Conservation (phyloP, 2,329 filamentous ascomycete genomes). For the Diaporthe vaccinii region DNA sequence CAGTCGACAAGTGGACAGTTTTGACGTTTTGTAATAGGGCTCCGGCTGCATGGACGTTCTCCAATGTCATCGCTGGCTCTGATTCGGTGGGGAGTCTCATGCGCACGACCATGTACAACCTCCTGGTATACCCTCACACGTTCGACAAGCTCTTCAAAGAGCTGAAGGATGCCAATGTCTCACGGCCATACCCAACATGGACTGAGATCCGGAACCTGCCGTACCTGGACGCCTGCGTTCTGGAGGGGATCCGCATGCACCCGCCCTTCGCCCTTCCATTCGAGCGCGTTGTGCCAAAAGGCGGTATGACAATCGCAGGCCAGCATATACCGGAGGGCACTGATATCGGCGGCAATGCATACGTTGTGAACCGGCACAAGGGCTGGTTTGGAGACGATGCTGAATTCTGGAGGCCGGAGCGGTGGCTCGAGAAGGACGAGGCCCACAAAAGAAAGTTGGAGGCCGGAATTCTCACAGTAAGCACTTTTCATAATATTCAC, state of each 20-base stretch:
- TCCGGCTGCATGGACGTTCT: conserved; percentile 49
- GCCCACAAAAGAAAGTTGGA: conserved; percentile 42
- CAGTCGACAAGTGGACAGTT: not conserved
- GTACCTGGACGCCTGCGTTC: conserved; percentile 47
- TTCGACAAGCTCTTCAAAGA: conserved; percentile 47
- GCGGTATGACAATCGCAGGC: conserved; percentile 43
- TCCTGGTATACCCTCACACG: conserved; percentile 46
- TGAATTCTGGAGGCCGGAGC: conserved; percentile 45
- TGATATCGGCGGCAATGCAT: conserved; percentile 46
- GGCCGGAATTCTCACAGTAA: conserved; percentile 43
- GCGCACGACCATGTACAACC: conserved; percentile 46
- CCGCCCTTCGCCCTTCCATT: conserved; percentile 47
- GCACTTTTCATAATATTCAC: not conserved
- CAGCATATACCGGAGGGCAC: conserved; percentile 45
- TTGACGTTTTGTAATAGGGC: conserved; percentile 39
- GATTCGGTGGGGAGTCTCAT: conserved; percentile 49
- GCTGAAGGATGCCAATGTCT: conserved; percentile 46
- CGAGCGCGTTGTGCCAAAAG: conserved; percentile 47
- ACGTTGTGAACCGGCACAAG: conserved; percentile 45
- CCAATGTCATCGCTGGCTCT: conserved; percentile 47
- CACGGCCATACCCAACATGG: conserved; percentile 47
- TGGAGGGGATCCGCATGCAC: conserved; percentile 48
- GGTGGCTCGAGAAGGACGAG: conserved; percentile 43
- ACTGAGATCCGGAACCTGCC: conserved; percentile 47
- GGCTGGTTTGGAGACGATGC: conserved; percentile 44